Conservation (phyloP, 495 filamentous ascomycete genomes). For the Penicillium odoratum region DNA sequence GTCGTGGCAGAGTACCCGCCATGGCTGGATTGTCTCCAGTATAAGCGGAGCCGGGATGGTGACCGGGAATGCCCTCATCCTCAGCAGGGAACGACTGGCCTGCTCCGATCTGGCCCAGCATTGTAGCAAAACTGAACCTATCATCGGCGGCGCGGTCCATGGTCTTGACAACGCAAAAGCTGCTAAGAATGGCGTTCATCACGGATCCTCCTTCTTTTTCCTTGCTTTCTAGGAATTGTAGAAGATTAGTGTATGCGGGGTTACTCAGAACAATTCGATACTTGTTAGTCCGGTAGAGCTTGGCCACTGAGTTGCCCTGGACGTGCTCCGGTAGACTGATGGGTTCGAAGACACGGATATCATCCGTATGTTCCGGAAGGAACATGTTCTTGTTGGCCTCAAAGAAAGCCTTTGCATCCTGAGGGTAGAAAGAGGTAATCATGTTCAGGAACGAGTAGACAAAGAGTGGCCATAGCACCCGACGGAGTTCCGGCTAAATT, state of each 20-base stretch:
- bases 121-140: slow-evolving; percentile 76
- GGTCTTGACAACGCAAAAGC: slow-evolving; percentile 68
- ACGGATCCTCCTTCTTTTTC: slow-evolving; percentile 74
- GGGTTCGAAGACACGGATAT: slow-evolving; percentile 65
- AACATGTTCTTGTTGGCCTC: slow-evolving; percentile 66
- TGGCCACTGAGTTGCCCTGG: slow-evolving; percentile 65
- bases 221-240: slow-evolving; percentile 85
- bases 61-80: slow-evolving; percentile 91
- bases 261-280: slow-evolving; percentile 86
- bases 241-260: slow-evolving; percentile 72
- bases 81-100: slow-evolving; percentile 72
- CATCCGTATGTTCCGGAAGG: slow-evolving; percentile 70
- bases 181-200: slow-evolving; percentile 72
- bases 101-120: slow-evolving; percentile 62
- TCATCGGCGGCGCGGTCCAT: slow-evolving; percentile 74
- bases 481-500: slow-evolving; percentile 74
- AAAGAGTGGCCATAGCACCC: slow-evolving; percentile 88
- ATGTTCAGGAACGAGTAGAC: slow-evolving; percentile 89
- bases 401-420: slow-evolving; percentile 72
- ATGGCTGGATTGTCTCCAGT: slow-evolving; percentile 62
- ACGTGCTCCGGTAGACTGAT: slow-evolving; percentile 78
- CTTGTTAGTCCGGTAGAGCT: slow-evolving; percentile 77
- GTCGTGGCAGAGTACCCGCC: slow-evolving; percentile 51
- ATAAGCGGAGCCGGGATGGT: slow-evolving; percentile 81
- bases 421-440: slow-evolving; percentile 66